These are phyloP conservation scores for Trichoderma sp. DNA, from an alignment of 2,329 filamentous ascomycete species.

Conservation along the genomic window DNA sequence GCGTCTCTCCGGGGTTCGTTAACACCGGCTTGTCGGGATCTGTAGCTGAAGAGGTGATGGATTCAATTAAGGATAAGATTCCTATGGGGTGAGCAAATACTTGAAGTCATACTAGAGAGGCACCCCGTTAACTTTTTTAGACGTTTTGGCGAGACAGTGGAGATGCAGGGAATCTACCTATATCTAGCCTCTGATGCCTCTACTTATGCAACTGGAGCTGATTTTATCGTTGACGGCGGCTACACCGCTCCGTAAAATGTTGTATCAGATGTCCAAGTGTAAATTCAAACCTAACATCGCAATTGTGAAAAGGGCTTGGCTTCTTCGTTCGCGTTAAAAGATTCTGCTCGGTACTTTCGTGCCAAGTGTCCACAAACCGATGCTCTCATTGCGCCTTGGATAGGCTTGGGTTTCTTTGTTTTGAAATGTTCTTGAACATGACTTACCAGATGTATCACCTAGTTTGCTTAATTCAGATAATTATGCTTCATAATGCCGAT, in stretches of 20 bases:
- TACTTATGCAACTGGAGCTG: slow-evolving; percentile 16
- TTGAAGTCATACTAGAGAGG: not conserved
- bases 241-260: slow-evolving; percentile 44
- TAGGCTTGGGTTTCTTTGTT: too few relatives aligned
- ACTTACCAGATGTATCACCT: too few relatives aligned
- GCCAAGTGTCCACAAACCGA: too few relatives aligned
- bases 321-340: too few relatives aligned
- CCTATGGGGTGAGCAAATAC: slow-evolving; percentile 10
- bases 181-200: slow-evolving; percentile 30
- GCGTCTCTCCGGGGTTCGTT: slow-evolving; percentile 74
- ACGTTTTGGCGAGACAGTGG: slow-evolving; percentile 62
- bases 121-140: not conserved
- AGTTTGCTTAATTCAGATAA: too few relatives aligned
- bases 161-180: slow-evolving; percentile 53
- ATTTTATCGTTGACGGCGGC: slow-evolving; percentile 27
- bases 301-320: too few relatives aligned
- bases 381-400: too few relatives aligned
- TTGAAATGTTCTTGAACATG: too few relatives aligned
- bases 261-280: not conserved
- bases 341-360: too few relatives aligned
- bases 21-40: slow-evolving; percentile 55
- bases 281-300: not conserved
- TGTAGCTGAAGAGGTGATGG: slow-evolving; percentile 38
- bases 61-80: slow-evolving; percentile 33
- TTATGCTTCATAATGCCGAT: not conserved